phyloP scores from a whole-genome alignment of 306 rosid species.

The Trifolium subterraneum region DNA sequence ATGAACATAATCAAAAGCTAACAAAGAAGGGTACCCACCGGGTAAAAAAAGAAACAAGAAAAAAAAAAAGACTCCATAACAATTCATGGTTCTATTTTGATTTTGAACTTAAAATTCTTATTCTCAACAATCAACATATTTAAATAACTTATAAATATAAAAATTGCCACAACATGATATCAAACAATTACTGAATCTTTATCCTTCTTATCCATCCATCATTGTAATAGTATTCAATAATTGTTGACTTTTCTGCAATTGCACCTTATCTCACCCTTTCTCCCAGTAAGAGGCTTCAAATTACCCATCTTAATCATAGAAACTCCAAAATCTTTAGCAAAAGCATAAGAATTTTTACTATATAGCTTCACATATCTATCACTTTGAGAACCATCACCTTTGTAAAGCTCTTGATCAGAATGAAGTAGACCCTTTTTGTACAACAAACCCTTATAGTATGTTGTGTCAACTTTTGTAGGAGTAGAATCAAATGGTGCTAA shows the following conservation, averaged over 20 bases:
- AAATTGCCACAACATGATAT: neutral
- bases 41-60: too few relatives aligned
- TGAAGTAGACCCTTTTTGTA: conserved; percentile 46
- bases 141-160: neutral
- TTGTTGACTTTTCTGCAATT: conserved; percentile 48
- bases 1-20: too few relatives aligned
- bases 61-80: neutral
- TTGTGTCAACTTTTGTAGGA: conserved; percentile 37
- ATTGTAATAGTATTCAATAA: neutral
- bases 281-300: conserved; percentile 45
- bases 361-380: conserved; percentile 37
- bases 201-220: neutral
- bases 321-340: conserved; percentile 47
- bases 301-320: conserved; percentile 59
- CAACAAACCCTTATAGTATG: conserved; percentile 40
- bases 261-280: conserved; percentile 45
- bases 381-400: conserved; percentile 46
- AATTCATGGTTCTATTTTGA: conserved; percentile 16
- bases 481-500: conserved; percentile 43
- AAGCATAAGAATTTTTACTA: conserved; percentile 29
- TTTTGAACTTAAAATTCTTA: conserved; percentile 32
- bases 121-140: neutral
- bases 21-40: too few relatives aligned
- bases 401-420: conserved; percentile 55
- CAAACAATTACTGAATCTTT: neutral